phyloP scores from a whole-genome alignment of 192 early-diverging fungal genomes.

The Pilaira anomala region DNA sequence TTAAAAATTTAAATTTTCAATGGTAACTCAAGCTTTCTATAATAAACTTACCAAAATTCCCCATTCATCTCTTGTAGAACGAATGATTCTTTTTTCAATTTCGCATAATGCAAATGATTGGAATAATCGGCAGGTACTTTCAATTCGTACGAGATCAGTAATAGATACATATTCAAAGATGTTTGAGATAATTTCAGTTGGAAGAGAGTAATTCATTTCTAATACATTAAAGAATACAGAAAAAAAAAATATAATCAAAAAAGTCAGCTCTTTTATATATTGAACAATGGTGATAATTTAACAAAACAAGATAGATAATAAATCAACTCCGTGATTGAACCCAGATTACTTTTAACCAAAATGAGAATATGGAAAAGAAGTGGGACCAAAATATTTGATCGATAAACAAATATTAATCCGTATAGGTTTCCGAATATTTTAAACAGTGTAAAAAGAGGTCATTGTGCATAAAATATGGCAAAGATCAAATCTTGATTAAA shows the following conservation, averaged over 20 bases:
- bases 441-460: too few relatives aligned
- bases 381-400: too few relatives aligned
- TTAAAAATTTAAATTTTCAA: neutral
- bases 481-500: too few relatives aligned
- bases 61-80: conserved; percentile 6
- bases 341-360: too few relatives aligned
- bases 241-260: neutral
- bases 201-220: conserved; percentile 1
- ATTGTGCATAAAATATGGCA: too few relatives aligned
- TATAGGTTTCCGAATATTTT: too few relatives aligned
- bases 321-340: too few relatives aligned
- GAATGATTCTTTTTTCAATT: conserved; percentile 3
- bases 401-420: too few relatives aligned
- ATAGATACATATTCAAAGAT: conserved; percentile 16
- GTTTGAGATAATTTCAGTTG: conserved; percentile 18
- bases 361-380: too few relatives aligned
- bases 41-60: conserved; percentile 7
- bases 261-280: neutral
- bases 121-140: conserved; percentile 15
- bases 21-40: neutral
- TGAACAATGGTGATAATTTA: neutral
- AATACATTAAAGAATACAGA: neutral
- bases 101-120: conserved; percentile 20
- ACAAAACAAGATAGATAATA: too few relatives aligned
- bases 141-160: conserved; percentile 20